These are phyloP conservation scores for Lyophyllum atratum DNA, from an alignment of 768 basidiomycete species.

Conservation along the genomic window DNA sequence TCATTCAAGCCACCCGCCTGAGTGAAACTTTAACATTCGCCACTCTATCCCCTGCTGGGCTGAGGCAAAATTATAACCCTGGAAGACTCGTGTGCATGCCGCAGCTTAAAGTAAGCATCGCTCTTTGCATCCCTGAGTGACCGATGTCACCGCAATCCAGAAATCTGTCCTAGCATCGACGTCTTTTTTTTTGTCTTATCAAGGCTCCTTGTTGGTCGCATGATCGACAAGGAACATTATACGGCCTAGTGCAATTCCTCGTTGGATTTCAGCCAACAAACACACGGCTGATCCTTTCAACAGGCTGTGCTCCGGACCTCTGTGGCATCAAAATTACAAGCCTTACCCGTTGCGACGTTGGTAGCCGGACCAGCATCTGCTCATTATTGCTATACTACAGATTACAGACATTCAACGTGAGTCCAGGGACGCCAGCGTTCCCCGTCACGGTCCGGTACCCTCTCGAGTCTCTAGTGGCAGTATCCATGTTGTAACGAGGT, in stretches of 20 bases:
- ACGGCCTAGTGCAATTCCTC: too few species aligned
- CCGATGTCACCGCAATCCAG: not conserved
- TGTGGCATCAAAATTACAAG: too few species aligned
- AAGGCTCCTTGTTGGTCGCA: too few species aligned
- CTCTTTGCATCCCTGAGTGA: not conserved
- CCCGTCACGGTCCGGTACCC: not conserved
- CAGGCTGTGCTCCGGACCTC: too few species aligned
- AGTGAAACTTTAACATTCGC: not conserved
- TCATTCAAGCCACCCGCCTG: too few species aligned
- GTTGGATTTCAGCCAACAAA: too few species aligned
- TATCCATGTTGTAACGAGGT: not conserved
- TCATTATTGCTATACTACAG: too few species aligned
- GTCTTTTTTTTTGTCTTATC: too few species aligned
- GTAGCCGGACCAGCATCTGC: too few species aligned
- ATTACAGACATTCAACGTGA: not conserved
- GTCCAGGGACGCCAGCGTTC: not conserved
- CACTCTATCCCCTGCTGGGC: not conserved
- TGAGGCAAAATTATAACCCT: not conserved
- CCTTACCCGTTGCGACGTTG: too few species aligned
- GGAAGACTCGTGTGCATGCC: not conserved
- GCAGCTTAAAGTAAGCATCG: not conserved
- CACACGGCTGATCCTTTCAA: too few species aligned
- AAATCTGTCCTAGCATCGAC: not conserved
- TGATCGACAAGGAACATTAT: too few species aligned
- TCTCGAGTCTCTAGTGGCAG: not conserved